Evolutionary conservation across 139 green algal genomes (phyloP).

Genomic region (Penium margaritaceum): DNA sequence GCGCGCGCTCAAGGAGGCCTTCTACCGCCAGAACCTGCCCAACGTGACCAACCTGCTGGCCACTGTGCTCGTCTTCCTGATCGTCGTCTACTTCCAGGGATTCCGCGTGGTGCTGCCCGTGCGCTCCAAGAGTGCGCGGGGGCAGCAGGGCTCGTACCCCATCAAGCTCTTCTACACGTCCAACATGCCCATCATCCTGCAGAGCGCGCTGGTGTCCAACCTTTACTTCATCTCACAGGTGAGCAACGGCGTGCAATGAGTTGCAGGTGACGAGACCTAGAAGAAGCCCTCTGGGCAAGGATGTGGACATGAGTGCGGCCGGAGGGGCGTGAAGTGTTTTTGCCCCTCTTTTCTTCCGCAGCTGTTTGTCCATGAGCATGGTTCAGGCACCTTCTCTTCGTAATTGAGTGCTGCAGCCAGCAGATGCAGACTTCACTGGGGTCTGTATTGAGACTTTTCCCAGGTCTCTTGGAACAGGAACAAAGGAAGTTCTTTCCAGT

Average conservation of each 20-base stretch:
- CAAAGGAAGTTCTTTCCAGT: no score
- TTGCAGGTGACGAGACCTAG: no score
- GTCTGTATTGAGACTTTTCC: no score
- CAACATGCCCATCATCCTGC: conserved; percentile 99
- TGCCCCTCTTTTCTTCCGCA: not conserved
- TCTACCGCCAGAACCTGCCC: conserved; percentile 93
- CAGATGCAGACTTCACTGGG: no score
- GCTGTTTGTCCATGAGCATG: not conserved
- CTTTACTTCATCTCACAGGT: conserved; percentile 96
- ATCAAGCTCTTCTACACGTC: conserved; percentile 99
- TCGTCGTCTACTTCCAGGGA: conserved; percentile 98
- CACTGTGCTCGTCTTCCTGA: conserved; percentile 90
- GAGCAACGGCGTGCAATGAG: no score
- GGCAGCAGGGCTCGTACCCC: conserved; percentile 80
- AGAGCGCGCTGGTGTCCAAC: conserved; percentile 96
- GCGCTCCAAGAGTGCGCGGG: conserved; percentile 79
- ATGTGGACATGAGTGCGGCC: not conserved
- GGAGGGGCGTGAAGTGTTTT: not conserved
- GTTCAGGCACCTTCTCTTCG: not conserved
- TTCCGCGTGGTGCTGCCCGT: conserved; percentile 97
- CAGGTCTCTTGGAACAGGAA: no score
- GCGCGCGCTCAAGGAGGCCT: conserved; percentile 88
- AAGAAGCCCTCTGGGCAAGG: not conserved
- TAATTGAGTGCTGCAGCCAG: not conserved
- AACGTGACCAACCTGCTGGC: conserved; percentile 95